phyloP scores from a whole-genome alignment of 2,329 filamentous ascomycete species.

The Colletotrichum tabaci region DNA sequence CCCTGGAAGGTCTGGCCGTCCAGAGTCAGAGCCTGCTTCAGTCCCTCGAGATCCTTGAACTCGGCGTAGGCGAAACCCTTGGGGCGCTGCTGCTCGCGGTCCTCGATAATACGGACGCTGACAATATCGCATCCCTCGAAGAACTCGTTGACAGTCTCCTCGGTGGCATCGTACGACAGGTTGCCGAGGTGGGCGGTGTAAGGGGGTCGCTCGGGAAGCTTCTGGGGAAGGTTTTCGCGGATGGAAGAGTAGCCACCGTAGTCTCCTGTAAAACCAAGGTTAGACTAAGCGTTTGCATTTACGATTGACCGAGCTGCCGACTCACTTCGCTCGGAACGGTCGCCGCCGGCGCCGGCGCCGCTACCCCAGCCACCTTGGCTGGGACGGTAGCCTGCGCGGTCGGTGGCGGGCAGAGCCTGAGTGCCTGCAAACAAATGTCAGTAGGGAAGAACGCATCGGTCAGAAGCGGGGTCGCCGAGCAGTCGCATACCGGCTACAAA shows the following conservation, averaged over 20 bases:
- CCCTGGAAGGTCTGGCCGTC: constrained; percentile 89
- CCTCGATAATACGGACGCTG: constrained; percentile 96
- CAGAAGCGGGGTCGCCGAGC: constrained; percentile 24
- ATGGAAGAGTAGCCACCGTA: constrained; percentile 41
- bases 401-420: constrained; percentile 68
- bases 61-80: constrained; percentile 99
- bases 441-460: constrained; percentile 1
- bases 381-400: constrained; percentile 55
- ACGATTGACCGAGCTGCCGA: constrained; percentile 22
- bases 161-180: constrained; percentile 93
- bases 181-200: constrained; percentile 98
- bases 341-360: constrained; percentile 49
- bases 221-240: constrained; percentile 69
- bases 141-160: constrained; percentile 86
- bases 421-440: constrained; percentile 59
- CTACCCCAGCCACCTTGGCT: constrained; percentile 55
- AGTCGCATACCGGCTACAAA: constrained; percentile 54
- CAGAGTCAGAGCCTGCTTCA: constrained; percentile 90
- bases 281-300: constrained; percentile 18
- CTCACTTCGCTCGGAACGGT: constrained; percentile 59
- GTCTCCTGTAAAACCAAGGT: constrained; percentile 30
- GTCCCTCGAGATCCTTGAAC: constrained; percentile 87
- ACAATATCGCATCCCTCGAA: constrained; percentile 88
- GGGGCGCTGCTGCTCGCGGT: constrained; percentile 92
- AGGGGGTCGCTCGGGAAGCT: constrained; percentile 89